Conservation (phyloP, 352 stramenopile genomes). For the Pythium aristosporum region DNA sequence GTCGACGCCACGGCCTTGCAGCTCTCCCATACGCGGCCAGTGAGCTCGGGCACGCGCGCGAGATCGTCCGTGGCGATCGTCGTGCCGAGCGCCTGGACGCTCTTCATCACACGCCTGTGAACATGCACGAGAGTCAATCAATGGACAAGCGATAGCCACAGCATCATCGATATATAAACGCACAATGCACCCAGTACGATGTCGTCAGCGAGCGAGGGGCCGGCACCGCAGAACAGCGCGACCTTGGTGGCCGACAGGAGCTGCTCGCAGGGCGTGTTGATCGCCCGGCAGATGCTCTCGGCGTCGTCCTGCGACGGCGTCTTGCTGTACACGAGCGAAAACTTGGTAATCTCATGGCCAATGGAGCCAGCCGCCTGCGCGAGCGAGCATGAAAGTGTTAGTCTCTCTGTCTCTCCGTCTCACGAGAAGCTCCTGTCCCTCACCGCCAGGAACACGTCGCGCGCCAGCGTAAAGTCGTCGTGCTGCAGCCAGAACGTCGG, state of each 20-base stretch:
- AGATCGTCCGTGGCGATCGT: slow-evolving; percentile 49
- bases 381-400: not conserved
- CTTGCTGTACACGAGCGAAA: slow-evolving; percentile 85
- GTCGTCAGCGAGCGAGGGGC: slow-evolving; percentile 71
- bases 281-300: slow-evolving; percentile 73
- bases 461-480: slow-evolving; percentile 71
- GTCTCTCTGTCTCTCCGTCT: not conserved
- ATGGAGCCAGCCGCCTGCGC: slow-evolving; percentile 62
- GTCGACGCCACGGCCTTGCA: slow-evolving; percentile 51
- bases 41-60: slow-evolving; percentile 64
- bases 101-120: slow-evolving; percentile 71
- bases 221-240: slow-evolving; percentile 74
- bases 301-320: slow-evolving; percentile 64
- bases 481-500: slow-evolving; percentile 80
- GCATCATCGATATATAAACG: slow-evolving; percentile 11
- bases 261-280: slow-evolving; percentile 79
- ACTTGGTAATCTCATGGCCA: slow-evolving; percentile 83
- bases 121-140: not conserved
- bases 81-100: slow-evolving; percentile 52
- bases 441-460: slow-evolving; percentile 81
- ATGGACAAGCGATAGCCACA: too few species aligned
- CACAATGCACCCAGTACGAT: slow-evolving; percentile 72
- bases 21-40: slow-evolving; percentile 81
- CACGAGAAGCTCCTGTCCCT: not conserved
- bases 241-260: slow-evolving; percentile 74